These are phyloP conservation scores for Wickerhamomyces bovis DNA, from an alignment of 805 yeast genomes.

Conservation along the genomic window DNA sequence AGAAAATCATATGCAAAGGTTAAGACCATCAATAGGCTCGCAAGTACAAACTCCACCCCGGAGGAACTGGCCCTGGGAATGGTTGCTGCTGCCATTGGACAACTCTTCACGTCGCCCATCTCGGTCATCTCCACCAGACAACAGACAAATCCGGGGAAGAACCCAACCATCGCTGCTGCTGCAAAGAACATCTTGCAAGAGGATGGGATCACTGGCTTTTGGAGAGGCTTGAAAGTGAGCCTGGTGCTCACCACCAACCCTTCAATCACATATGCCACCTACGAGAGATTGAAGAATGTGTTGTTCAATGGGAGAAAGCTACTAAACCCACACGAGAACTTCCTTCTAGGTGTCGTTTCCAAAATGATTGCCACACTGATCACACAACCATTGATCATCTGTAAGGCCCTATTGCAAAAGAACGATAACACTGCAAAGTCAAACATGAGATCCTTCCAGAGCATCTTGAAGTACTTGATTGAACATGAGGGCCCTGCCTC, in stretches of 20 bases:
- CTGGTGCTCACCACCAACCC: conserved; percentile 77
- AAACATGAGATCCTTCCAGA: conserved; percentile 51
- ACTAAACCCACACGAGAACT: conserved; percentile 59
- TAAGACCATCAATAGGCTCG: conserved; percentile 27
- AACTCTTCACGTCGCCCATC: conserved; percentile 76
- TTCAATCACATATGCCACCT: conserved; percentile 79
- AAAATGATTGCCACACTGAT: conserved; percentile 73
- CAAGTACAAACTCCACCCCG: conserved; percentile 40
- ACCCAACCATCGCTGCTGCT: conserved; percentile 32
- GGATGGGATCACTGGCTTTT: conserved; percentile 66
- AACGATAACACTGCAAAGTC: conserved; percentile 33
- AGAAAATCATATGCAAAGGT: conserved; percentile 43
- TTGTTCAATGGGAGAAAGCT: conserved; percentile 30
- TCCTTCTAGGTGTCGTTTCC: conserved; percentile 70
- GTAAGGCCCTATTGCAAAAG: conserved; percentile 75
- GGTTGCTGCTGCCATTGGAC: conserved; percentile 76
- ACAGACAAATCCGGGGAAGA: conserved; percentile 41
- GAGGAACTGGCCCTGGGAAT: conserved; percentile 73
- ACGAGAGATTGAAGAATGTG: conserved; percentile 55
- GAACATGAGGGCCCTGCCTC: conserved; percentile 58
- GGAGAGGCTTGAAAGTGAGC: conserved; percentile 82
- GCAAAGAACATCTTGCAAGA: conserved; percentile 48
- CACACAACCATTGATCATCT: conserved; percentile 81
- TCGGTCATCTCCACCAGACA: conserved; percentile 64
- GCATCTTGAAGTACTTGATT: conserved; percentile 56